Evolutionary conservation across 495 filamentous ascomycete genomes (phyloP).

Genomic region (Astrocystis sublimbata): DNA sequence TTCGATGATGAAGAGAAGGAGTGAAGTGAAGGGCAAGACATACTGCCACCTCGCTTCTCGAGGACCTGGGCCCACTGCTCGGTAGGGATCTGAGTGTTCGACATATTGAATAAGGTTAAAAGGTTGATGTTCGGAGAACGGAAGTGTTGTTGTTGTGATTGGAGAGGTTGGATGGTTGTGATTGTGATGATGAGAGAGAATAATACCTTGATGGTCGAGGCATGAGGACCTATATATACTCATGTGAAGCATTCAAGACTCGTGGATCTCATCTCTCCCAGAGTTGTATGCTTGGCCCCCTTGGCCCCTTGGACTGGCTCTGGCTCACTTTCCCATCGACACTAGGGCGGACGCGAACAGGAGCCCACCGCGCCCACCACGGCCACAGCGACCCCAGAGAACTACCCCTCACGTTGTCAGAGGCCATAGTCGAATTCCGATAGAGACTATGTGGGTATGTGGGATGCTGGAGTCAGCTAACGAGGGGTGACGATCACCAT

Average conservation of each 20-base stretch:
- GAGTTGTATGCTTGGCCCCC: too few relatives aligned
- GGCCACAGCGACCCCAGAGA: too few relatives aligned
- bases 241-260: neutral
- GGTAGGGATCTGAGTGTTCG: constrained; percentile 58
- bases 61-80: constrained; percentile 88
- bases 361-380: too few relatives aligned
- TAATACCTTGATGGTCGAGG: neutral
- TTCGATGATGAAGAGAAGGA: neutral
- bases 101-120: constrained; percentile 28
- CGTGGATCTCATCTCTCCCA: neutral
- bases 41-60: constrained; percentile 71
- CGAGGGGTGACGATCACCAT: constrained; percentile 15
- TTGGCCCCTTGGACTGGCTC: too few relatives aligned
- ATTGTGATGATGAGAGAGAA: neutral
- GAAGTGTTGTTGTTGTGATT: neutral
- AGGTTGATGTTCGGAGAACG: neutral
- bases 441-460: neutral
- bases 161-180: neutral
- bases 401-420: constrained; percentile 7
- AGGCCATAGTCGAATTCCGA: neutral
- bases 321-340: too few relatives aligned
- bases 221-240: constrained; percentile 1
- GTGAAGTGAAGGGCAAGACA: constrained; percentile 20
- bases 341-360: too few relatives aligned
- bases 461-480: constrained; percentile 5